Base-by-base conservation (phyloP, 257 asterid genomes). In the Petunia secreta region DNA sequence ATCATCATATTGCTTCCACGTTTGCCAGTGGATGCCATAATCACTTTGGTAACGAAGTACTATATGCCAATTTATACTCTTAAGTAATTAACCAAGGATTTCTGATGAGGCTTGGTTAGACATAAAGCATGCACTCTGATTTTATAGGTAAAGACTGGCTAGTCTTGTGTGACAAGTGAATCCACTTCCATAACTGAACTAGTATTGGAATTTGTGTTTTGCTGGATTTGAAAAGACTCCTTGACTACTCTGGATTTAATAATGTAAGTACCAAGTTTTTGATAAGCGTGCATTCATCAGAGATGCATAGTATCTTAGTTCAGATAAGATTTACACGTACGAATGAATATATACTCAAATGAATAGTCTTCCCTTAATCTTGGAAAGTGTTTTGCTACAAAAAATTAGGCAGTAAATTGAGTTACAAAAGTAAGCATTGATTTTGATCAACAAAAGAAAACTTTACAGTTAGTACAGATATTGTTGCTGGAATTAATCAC, bases 321-420 rank as follows among this genome's bases (percentile, higher is more conserved):
- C 10, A 50, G 13, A 52, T 52, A 4, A 52, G 55, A 14, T n/a
- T n/a, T 57, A 2, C 36, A 5, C 5, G 36, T 57, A 8, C 36
- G 63, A 50, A 13, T 57, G 63, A 57, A 5, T 57, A 5, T 5
- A n/a, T 87, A 81, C 88, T 91, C 80, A 25, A 25, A 25, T 25
- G 25, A 25, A 25, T 25, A 25, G 25, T 25, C 25, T 25, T 25
- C 25, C 25, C 25, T 25, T 25, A 25, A 25, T 25, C 25, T 25
- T 25, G 25, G 25, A 25, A 25, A 25, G 25, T 25, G 25, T 25
- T 25, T 25, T 25, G 25, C 25, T 25, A 25, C 25, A 25, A 25
- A 25, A 25, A 25, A 25, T 25, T 25, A 25, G 25, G 25, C 25
- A 25, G 25, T 25, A 25, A 25, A 25, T 25, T 25, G 25, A 25